Evolutionary conservation across 805 yeast genomes (phyloP).

Genomic region (Candida qinlingensis): DNA sequence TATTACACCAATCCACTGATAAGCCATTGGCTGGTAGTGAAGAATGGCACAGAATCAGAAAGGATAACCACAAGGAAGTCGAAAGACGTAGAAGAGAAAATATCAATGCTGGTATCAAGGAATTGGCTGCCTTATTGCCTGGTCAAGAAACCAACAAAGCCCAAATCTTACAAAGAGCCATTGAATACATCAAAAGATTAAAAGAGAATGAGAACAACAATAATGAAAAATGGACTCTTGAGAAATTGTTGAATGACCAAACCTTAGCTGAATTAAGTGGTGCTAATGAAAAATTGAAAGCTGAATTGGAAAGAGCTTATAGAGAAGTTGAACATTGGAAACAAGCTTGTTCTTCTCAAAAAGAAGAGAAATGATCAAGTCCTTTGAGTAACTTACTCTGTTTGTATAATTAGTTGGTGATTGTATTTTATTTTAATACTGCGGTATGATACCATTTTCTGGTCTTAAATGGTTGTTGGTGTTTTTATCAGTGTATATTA

Average conservation of each 20-base stretch:
- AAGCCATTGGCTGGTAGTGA: conserved; percentile 72
- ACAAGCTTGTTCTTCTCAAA: conserved; percentile 24
- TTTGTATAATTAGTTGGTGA: background rate
- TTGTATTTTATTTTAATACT: background rate
- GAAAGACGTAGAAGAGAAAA: conserved; percentile 89
- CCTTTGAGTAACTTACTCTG: background rate
- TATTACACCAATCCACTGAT: conserved; percentile 12
- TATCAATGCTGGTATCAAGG: conserved; percentile 82
- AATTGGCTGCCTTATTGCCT: conserved; percentile 72
- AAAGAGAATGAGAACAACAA: conserved; percentile 86
- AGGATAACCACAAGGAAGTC: conserved; percentile 92
- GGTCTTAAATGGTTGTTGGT: background rate
- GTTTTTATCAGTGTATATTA: background rate
- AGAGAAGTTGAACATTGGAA: conserved; percentile 87
- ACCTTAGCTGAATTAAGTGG: conserved; percentile 80
- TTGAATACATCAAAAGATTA: conserved; percentile 82
- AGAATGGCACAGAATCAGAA: conserved; percentile 79
- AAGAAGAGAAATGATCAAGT: background rate
- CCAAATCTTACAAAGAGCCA: conserved; percentile 81
- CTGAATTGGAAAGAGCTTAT: conserved; percentile 86
- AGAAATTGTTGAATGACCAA: conserved; percentile 87
- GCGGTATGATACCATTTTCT: background rate
- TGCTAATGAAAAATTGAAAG: conserved; percentile 81
- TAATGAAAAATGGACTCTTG: conserved; percentile 92
- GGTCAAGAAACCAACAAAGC: conserved; percentile 86